phyloP scores from a whole-genome alignment of 208 protist species.

The Trypanosoma melophagium region DNA sequence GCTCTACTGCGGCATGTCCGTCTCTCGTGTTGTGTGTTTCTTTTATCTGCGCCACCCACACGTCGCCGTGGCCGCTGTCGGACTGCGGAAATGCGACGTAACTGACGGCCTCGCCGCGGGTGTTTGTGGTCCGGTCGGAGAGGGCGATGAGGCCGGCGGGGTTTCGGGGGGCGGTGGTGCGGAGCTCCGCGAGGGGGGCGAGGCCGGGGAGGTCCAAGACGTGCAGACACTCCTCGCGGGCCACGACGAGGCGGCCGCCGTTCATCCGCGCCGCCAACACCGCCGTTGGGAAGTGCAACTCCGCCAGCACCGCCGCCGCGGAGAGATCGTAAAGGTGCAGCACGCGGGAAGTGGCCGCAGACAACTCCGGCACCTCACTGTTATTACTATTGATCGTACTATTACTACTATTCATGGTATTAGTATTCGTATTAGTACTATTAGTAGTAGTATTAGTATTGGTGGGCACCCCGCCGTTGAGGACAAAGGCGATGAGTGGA shows the following conservation, averaged over 20 bases:
- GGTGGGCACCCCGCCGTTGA: constrained; percentile 17
- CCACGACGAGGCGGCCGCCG: constrained; percentile 40
- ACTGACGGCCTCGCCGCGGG: constrained; percentile 23
- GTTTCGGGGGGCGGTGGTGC: constrained; percentile 49
- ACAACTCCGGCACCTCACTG: not conserved
- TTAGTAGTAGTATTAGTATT: not conserved
- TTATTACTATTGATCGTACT: not conserved
- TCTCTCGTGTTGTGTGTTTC: too few relatives aligned
- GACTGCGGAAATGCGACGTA: constrained; percentile 41
- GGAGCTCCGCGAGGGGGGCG: constrained; percentile 51
- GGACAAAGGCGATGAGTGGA: constrained; percentile 54
- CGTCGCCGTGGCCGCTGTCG: constrained; percentile 28
- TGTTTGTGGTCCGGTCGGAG: constrained; percentile 30
- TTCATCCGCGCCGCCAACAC: constrained; percentile 51
- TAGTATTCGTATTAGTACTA: not conserved
- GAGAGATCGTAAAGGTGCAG: constrained; percentile 51
- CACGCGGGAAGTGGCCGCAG: constrained; percentile 23
- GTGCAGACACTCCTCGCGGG: constrained; percentile 50
- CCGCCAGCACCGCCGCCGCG: constrained; percentile 35
- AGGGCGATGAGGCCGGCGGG: constrained; percentile 38
- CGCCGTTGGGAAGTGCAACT: constrained; percentile 61
- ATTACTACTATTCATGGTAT: not conserved
- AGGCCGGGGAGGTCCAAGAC: constrained; percentile 64
- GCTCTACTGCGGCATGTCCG: constrained; percentile 19
- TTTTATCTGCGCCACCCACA: constrained; percentile 27